phyloP scores from a whole-genome alignment of 2,329 filamentous ascomycete genomes.

The Allantophomopsis lycopodina region DNA sequence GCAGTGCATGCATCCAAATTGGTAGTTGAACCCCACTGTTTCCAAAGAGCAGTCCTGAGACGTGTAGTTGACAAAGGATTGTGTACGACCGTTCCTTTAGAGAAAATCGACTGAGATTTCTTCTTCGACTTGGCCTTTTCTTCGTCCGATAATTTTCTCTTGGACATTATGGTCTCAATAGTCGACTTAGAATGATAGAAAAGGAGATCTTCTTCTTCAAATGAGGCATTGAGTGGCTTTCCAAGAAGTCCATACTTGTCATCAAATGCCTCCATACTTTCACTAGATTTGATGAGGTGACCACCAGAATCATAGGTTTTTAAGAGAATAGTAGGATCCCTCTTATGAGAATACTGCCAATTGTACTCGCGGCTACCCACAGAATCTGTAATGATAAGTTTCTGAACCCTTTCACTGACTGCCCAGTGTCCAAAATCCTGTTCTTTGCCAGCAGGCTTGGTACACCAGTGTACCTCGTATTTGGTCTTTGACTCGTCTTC shows the following conservation, averaged over 20 bases:
- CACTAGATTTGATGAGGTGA: conserved; percentile 9
- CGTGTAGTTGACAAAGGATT: conserved; percentile 27
- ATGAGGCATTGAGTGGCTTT: conserved; percentile 16
- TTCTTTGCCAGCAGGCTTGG: conserved; percentile 3
- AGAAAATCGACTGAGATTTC: neutral
- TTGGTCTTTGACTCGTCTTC: conserved; percentile 10
- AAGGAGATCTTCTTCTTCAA: conserved; percentile 21
- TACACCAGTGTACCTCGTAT: conserved; percentile 23
- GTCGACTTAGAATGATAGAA: conserved; percentile 16
- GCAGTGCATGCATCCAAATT: conserved; percentile 32
- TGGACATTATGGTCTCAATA: neutral
- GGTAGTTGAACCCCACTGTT: conserved; percentile 29
- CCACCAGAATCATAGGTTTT: conserved; percentile 12
- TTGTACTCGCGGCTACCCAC: conserved; percentile 17
- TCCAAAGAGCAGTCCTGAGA: conserved; percentile 34
- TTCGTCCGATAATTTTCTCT: no score
- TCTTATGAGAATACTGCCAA: conserved; percentile 21
- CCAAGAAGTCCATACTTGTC: conserved; percentile 16
- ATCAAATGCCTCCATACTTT: conserved; percentile 14
- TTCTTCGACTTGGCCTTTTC: neutral
- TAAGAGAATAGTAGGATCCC: conserved; percentile 21
- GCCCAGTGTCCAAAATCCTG: conserved; percentile 18
- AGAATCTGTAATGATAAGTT: conserved; percentile 16
- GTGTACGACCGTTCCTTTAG: conserved; percentile 12
- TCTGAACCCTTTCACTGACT: conserved; percentile 21